A percentile compares a stretch with the other conserved stretches of the same genome.
phyloP scores from a whole-genome alignment of 2,329 filamentous ascomycete species.

The Exutisphaerella laricina region DNA sequence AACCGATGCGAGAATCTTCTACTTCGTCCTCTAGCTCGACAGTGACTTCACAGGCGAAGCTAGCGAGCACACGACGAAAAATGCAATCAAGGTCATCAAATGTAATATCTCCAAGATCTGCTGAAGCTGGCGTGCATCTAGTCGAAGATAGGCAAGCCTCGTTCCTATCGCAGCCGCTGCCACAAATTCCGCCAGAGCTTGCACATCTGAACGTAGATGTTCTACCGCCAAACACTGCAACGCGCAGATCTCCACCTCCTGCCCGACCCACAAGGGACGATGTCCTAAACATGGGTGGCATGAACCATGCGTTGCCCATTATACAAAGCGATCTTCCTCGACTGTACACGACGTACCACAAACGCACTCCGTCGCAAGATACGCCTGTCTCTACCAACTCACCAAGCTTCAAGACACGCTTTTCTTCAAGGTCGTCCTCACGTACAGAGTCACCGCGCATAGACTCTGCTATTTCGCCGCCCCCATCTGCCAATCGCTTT shows the following conservation, averaged over 20 bases:
- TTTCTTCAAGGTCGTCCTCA: conserved; percentile 33
- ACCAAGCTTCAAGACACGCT: conserved; percentile 36
- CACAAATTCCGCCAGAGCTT: conserved; percentile 33
- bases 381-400: conserved; percentile 34
- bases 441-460: conserved; percentile 29
- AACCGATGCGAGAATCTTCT: conserved; percentile 62
- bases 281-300: conserved; percentile 39
- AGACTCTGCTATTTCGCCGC: conserved; percentile 31
- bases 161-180: conserved; percentile 6
- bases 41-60: conserved; percentile 28
- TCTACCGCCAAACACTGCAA: conserved; percentile 40
- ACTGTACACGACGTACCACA: conserved; percentile 46
- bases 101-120: no score
- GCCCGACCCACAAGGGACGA: conserved; percentile 43
- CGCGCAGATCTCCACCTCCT: conserved; percentile 42
- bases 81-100: neutral
- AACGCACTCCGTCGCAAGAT: conserved; percentile 47
- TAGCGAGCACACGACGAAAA: conserved; percentile 1
- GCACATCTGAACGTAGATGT: conserved; percentile 57
- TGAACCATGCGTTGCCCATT: conserved; percentile 47
- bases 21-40: conserved; percentile 60
- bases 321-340: conserved; percentile 52
- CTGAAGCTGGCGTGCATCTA: no score
- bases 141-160: no score
- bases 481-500: conserved; percentile 21